A percentile compares a stretch with the other conserved stretches of the same genome.
phyloP scores from a whole-genome alignment of 129 eudicot species.

The Arctium minus region DNA sequence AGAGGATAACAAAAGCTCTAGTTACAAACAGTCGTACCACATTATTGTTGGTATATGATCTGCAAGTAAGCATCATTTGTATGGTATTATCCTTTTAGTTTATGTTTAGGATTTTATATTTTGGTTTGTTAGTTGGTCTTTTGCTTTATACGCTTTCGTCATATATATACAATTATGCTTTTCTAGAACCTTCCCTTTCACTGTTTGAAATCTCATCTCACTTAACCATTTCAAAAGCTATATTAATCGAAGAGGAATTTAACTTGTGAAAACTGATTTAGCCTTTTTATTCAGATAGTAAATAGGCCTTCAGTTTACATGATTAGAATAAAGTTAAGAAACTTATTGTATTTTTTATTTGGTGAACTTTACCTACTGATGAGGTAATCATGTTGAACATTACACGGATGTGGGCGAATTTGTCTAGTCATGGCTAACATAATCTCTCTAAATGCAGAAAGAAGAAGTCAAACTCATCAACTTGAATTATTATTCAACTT shows the following conservation, averaged over 20 bases:
- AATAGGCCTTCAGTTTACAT: neutral
- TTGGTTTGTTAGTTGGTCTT: neutral
- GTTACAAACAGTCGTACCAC: too few relatives aligned
- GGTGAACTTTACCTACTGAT: constrained; percentile 1
- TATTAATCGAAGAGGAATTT: neutral
- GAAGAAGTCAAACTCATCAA: constrained; percentile 62
- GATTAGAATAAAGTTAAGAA: neutral
- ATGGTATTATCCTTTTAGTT: neutral
- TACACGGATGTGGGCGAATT: neutral
- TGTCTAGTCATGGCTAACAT: constrained; percentile 7
- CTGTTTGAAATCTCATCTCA: neutral
- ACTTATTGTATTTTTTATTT: neutral
- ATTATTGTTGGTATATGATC: too few relatives aligned
- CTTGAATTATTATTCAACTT: constrained; percentile 69
- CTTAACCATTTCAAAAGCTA: neutral
- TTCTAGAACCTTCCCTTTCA: neutral
- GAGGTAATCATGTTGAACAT: neutral
- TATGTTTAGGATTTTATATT: neutral
- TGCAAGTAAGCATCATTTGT: neutral
- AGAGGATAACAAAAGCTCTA: too few relatives aligned
- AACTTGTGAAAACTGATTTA: neutral
- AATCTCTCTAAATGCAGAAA: constrained; percentile 50
- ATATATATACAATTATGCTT: neutral
- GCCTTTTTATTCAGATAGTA: neutral
- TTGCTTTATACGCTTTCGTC: neutral